Base-by-base conservation (phyloP, 495 filamentous ascomycete species). In the Penicillium turbatum region DNA sequence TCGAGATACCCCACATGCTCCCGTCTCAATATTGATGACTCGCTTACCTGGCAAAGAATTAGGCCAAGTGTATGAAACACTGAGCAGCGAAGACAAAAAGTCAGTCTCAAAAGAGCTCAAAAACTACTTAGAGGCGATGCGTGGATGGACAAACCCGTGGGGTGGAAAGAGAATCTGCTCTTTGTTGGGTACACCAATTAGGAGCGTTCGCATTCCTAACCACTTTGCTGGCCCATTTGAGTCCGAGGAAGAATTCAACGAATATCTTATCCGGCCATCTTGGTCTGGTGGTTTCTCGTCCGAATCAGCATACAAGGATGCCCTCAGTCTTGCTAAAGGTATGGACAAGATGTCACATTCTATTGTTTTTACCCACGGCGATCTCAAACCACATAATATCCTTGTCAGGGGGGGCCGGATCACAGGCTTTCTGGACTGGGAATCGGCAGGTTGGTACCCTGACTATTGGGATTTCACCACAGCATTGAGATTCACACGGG, bases 401-500 rank as follows among this genome's bases (percentile, higher is more conserved):
- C 27, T 30, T 5, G 27, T 30, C 4, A 5, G 8, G 27, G 27
- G 32, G 5, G 40, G 40, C 11, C 31, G 21, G 40, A 54, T 54
- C 16, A 48, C 72, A 40, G 73, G 71, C 10, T 72, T 83, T 63
- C 57, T 81, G 30, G 77, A 79, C 55, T 80, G 76, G 78, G 77
- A 79, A 59, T 65, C 66, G 3, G 64, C 69, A 35, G 78, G 77
- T 19, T 82, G 72, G 71, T 79, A 76, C 63, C 74, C 76, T 35
- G 63, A 72, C 44, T 80, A 82, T 60, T 79, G 74, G 78, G 79
- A 80, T 41, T 79, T 65, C 13, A 68, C 59, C 11, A 65, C 60
- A 12, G 63, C 61, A 15, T 45, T 63, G 37, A 53, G 56, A 35
- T 56, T 60, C 30, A 44, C 57, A 11, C 39, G 2, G 24, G 60